Evolutionary conservation across 495 filamentous ascomycete species (phyloP).

Genomic region (Lindgomyces ingoldianus): DNA sequence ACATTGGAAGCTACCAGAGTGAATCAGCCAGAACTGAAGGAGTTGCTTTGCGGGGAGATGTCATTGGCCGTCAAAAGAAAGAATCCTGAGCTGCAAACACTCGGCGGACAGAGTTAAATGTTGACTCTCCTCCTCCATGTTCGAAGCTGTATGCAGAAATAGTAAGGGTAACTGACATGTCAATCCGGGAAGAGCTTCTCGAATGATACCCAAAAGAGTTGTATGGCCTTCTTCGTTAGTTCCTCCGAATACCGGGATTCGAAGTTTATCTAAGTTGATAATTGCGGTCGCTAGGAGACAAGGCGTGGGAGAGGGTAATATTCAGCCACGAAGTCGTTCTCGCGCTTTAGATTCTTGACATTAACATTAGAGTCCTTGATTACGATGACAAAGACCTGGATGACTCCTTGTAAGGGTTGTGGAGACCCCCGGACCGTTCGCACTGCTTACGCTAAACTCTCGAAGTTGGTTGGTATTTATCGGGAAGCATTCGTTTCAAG

Average conservation of each 20-base stretch:
- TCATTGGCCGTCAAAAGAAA: neutral
- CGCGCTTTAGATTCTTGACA: neutral
- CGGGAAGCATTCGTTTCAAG: too few species aligned
- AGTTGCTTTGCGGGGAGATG: neutral
- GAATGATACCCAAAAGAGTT: neutral
- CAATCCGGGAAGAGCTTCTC: neutral
- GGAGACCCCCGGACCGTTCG: neutral
- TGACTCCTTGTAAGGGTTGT: neutral
- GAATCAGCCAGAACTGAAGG: neutral
- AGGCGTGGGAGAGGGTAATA: neutral
- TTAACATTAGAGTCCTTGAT: neutral
- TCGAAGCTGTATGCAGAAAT: neutral
- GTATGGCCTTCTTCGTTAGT: neutral
- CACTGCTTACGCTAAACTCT: neutral
- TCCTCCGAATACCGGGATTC: too few species aligned
- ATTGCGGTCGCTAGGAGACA: neutral
- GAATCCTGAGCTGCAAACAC: neutral
- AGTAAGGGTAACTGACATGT: neutral
- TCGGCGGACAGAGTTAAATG: neutral
- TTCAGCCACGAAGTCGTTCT: neutral
- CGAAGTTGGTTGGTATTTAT: neutral
- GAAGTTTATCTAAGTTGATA: neutral
- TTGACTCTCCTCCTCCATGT: neutral
- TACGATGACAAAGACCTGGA: neutral
- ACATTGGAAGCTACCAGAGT: neutral